These are phyloP conservation scores for Yamadazyma kanchanaburiensis DNA, from an alignment of 1,139 yeast species.

Conservation along the genomic window DNA sequence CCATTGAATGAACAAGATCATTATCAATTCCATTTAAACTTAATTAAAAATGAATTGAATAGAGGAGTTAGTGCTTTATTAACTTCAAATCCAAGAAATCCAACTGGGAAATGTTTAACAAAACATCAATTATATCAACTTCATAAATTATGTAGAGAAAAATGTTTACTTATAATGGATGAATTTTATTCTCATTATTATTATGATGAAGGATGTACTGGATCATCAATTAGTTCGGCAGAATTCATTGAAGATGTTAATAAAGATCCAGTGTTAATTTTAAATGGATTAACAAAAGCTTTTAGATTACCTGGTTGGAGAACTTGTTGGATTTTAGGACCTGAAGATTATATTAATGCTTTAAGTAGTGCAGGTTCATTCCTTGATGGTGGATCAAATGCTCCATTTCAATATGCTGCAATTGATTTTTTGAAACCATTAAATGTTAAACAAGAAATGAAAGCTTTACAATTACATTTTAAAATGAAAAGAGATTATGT, in stretches of 20 bases:
- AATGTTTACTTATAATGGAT: conserved; percentile 63
- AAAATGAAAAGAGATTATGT: conserved; percentile 62
- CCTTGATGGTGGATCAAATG: conserved; percentile 64
- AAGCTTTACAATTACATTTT: conserved; percentile 60
- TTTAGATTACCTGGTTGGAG: conserved; percentile 72
- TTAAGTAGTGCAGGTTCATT: conserved; percentile 63
- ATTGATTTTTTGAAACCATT: conserved; percentile 54
- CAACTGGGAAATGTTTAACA: conserved; percentile 60
- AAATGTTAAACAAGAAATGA: conserved; percentile 53
- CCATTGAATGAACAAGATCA: conserved; percentile 60
- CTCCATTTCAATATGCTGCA: conserved; percentile 65
- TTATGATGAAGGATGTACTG: conserved; percentile 57
- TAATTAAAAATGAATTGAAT: conserved; percentile 51
- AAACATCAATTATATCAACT: conserved; percentile 49
- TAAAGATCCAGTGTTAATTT: conserved; percentile 58
- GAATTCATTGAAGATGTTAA: conserved; percentile 56
- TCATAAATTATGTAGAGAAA: conserved; percentile 56
- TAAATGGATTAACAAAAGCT: conserved; percentile 64
- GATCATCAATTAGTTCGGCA: conserved; percentile 56
- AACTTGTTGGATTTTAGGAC: conserved; percentile 67
- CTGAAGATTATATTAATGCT: conserved; percentile 58
- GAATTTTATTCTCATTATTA: conserved; percentile 65
- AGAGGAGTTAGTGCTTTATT: conserved; percentile 63
- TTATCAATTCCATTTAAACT: conserved; percentile 56
- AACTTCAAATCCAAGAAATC: conserved; percentile 67